A percentile compares a stretch with the other conserved stretches of the same genome.
These are phyloP conservation scores for Ceratocystis albifundus DNA, from an alignment of 2,329 filamentous ascomycete species.

Conservation along the genomic window DNA sequence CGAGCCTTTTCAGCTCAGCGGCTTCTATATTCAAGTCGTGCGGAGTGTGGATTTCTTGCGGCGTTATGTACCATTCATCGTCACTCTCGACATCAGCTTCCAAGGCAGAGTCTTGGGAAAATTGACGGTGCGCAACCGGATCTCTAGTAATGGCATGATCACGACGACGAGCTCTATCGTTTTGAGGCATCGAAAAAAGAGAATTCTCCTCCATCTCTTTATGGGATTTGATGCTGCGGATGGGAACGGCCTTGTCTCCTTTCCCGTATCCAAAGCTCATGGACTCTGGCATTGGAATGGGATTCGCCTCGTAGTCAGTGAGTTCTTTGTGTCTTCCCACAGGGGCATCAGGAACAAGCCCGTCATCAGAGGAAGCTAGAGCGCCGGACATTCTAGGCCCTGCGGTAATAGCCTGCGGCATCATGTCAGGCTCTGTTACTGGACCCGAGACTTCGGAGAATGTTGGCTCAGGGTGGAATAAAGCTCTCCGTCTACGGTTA, in stretches of 20 bases:
- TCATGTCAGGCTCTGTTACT: slow-evolving; percentile 9
- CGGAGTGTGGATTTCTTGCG: slow-evolving; percentile 41
- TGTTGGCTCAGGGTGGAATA: slow-evolving; percentile 7
- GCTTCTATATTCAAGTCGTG: slow-evolving; percentile 45
- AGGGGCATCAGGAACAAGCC: slow-evolving; percentile 1
- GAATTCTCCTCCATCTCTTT: background rate
- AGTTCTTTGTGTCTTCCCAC: background rate
- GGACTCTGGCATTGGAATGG: slow-evolving; percentile 3
- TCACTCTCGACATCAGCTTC: slow-evolving; percentile 27
- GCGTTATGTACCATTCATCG: slow-evolving; percentile 26
- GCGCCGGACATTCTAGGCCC: slow-evolving; percentile 10
- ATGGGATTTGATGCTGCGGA: background rate
- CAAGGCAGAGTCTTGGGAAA: slow-evolving; percentile 23
- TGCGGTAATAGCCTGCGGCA: background rate
- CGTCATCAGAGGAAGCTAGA: slow-evolving; percentile 10
- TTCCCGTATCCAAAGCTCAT: background rate
- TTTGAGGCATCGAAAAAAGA: background rate
- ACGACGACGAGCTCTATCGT: background rate
- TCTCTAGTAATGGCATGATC: background rate
- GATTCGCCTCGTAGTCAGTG: slow-evolving; percentile 3
- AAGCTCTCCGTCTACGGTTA: background rate
- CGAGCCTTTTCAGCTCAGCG: slow-evolving; percentile 38
- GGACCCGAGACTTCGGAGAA: slow-evolving; percentile 19
- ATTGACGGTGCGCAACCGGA: slow-evolving; percentile 24
- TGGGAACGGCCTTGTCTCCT: background rate